Evolutionary conservation across 2,329 filamentous ascomycete species (phyloP), one percentile per base, ranked within the genome.

Genomic region (Colletotrichum theobromicola): DNA sequence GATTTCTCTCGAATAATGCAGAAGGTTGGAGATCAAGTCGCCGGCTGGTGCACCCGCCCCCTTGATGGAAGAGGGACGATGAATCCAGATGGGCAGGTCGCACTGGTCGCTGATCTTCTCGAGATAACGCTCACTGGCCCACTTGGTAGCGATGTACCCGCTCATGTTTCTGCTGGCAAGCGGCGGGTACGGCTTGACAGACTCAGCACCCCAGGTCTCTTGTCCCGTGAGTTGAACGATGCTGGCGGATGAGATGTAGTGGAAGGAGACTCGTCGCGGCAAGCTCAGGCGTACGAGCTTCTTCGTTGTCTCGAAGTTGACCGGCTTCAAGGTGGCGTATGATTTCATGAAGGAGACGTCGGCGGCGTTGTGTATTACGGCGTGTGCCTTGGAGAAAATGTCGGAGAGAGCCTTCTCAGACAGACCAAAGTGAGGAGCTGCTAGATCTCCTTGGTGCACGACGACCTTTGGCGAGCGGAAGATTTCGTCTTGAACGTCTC

Each of bases 321-420:
- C 69, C 2, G 66, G 60, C 3, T 80, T 78, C 0, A 88, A 79
- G 0, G 80, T 78, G 10, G 77, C 34, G 76, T 87, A 88, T 2
- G 78, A 77, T 32, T 87, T 83, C 75, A 80, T 72, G 78, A 80
- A 86, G 8, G 79, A 84, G 16, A 81, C 79, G 24, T 84, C 82
- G n/a, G 87, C 87, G 9, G 86, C 89, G 66, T 82, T 84, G 79
- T 90, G 92, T 26, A 94, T 87, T 62, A 93, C 87, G 15, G 81
- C 77, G 24, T 83, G 78, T 0, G 77, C 76, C 9, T 80, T 46
- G 7, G 71, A 71, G 12, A 88, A 80, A 60, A 75, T 55, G 2
- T 42, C 30, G 2, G 24, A 28, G 7, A 35, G 58, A 0, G 10
- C 4, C 4, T 58, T 26, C 7, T 65, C 42, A 1, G 75, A 66